Percentiles rank a stretch among this genome's conserved stretches.
phyloP scores from a whole-genome alignment of 768 basidiomycete species.

The Omphalotus guepiniiformis region DNA sequence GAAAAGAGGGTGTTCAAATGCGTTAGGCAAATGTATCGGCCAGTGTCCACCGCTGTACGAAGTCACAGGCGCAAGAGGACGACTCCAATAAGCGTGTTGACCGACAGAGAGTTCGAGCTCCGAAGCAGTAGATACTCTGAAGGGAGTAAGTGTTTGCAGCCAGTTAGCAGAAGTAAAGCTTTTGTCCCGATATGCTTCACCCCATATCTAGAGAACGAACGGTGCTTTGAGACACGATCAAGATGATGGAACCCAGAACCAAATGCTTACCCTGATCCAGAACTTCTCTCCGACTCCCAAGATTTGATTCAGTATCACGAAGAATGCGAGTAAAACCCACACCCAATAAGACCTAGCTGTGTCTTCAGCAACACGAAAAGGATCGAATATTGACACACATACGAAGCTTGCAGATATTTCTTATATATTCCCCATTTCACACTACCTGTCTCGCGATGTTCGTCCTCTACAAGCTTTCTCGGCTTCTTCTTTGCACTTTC shows the following conservation, averaged over 20 bases:
- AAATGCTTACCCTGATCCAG: conserved; percentile 64
- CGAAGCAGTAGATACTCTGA: conserved; percentile 21
- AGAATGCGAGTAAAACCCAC: conserved; percentile 48
- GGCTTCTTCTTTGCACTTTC: conserved; percentile 51
- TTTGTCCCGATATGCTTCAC: conserved; percentile 47
- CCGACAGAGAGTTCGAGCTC: conserved; percentile 36
- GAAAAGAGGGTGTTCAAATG: conserved; percentile 60
- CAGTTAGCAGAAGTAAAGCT: neutral
- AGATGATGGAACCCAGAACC: too few relatives aligned
- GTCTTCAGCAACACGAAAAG: neutral
- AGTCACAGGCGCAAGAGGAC: neutral
- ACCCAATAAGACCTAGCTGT: conserved; percentile 59
- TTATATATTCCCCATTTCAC: conserved; percentile 77
- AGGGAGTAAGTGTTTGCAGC: conserved; percentile 31
- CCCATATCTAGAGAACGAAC: conserved; percentile 51
- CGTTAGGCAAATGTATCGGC: conserved; percentile 41
- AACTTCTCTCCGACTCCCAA: conserved; percentile 57
- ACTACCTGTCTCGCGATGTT: conserved; percentile 74
- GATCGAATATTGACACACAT: conserved; percentile 20
- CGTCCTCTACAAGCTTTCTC: conserved; percentile 73
- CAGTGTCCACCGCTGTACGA: too few relatives aligned
- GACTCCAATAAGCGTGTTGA: conserved; percentile 17
- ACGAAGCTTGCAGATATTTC: conserved; percentile 71
- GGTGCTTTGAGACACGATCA: neutral
- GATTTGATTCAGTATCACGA: conserved; percentile 49